Evolutionary conservation across 306 rosid genomes (phyloP).

Genomic region (Acmispon strigosus): DNA sequence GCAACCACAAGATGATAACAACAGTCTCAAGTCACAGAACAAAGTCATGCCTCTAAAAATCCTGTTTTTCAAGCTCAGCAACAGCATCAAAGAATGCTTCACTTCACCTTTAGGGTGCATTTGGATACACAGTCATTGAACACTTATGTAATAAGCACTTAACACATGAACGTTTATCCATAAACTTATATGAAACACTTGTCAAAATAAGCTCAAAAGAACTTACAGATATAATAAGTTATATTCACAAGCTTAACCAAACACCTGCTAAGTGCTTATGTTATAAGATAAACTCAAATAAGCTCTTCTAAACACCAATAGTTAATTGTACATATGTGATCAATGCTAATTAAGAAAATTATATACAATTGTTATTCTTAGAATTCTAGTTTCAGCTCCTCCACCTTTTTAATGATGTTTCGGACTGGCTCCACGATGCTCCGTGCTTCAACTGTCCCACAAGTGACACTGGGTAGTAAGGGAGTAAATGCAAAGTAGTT

Average conservation of each 20-base stretch:
- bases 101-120: background rate
- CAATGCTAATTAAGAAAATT: background rate
- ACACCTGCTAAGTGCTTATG: too few species aligned
- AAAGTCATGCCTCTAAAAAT: background rate
- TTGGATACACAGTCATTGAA: too few species aligned
- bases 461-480: constrained; percentile 85
- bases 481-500: constrained; percentile 97
- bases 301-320: too few species aligned
- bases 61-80: background rate
- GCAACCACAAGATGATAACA: background rate
- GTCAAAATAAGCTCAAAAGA: too few species aligned
- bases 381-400: constrained; percentile 3
- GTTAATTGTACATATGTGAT: background rate
- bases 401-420: constrained; percentile 79
- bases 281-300: too few species aligned
- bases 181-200: too few species aligned
- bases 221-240: too few species aligned
- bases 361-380: background rate
- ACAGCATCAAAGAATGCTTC: background rate
- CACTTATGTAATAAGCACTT: too few species aligned
- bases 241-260: too few species aligned
- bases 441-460: constrained; percentile 96
- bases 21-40: constrained; percentile 1
- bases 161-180: too few species aligned
- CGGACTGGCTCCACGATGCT: constrained; percentile 92